Evolutionary conservation across 305 asterid genomes (phyloP).

Genomic region (Euphrasia arctica): DNA sequence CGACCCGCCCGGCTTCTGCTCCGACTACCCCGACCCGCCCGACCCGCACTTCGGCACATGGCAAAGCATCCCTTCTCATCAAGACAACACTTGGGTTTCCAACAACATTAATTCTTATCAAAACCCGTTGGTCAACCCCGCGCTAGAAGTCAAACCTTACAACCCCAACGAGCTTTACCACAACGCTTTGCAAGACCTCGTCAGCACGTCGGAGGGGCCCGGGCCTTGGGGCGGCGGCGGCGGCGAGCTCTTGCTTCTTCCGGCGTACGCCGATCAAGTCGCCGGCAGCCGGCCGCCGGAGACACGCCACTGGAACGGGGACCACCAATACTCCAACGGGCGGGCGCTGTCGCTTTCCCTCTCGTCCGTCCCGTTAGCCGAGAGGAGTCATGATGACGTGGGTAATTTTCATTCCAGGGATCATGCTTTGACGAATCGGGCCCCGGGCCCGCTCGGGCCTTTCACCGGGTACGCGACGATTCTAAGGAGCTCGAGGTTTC

Average conservation of each 20-base stretch:
- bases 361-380: slow-evolving; percentile 47
- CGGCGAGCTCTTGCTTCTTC: neutral
- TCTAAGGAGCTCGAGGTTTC: slow-evolving; percentile 53
- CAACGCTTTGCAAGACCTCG: slow-evolving; percentile 35
- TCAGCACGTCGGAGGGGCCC: neutral
- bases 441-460: slow-evolving; percentile 72
- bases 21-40: neutral
- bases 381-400: neutral
- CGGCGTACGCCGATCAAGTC: neutral
- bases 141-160: slow-evolving; percentile 26
- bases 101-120: no score
- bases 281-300: neutral
- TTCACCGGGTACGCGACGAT: slow-evolving; percentile 76
- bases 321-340: slow-evolving; percentile 30
- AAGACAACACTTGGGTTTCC: no score
- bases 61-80: no score
- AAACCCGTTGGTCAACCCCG: neutral
- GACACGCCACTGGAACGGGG: slow-evolving; percentile 25
- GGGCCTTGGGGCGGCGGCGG: neutral
- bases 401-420: neutral
- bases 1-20: neutral
- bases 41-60: no score
- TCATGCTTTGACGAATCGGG: slow-evolving; percentile 29
- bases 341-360: slow-evolving; percentile 68
- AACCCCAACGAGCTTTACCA: slow-evolving; percentile 30